phyloP scores from a whole-genome alignment of 192 early-diverging fungal genomes.

The Coemansia sp. region DNA sequence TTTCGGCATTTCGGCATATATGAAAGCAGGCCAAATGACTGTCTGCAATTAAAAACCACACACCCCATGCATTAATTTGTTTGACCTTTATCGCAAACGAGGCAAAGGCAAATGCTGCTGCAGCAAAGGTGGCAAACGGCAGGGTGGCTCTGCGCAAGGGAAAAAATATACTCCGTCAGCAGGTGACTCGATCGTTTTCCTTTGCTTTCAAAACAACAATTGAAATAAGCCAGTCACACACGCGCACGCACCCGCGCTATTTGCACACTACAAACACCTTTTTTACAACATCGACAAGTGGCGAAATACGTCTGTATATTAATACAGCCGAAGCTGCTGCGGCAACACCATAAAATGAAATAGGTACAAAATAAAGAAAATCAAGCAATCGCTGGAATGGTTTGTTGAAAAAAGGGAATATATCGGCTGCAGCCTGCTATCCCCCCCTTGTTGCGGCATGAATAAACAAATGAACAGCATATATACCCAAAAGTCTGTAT shows the following conservation, averaged over 20 bases:
- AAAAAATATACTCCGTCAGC: neutral
- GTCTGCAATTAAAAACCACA: neutral
- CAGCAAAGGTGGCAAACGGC: neutral
- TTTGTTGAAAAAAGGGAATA: too few species aligned
- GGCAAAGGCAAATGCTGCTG: neutral
- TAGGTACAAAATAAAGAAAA: neutral
- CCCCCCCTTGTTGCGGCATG: too few species aligned
- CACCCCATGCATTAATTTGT: neutral
- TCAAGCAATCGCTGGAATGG: too few species aligned
- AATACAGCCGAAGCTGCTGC: neutral
- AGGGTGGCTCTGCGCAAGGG: neutral
- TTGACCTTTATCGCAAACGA: neutral
- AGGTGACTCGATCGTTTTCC: neutral
- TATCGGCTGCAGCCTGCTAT: too few species aligned
- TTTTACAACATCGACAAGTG: neutral
- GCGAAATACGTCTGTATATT: neutral
- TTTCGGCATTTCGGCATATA: neutral
- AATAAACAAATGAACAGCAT: neutral
- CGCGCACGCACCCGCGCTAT: neutral
- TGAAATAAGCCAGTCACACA: neutral
- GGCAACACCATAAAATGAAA: neutral
- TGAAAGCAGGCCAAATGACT: neutral
- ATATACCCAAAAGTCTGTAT: neutral
- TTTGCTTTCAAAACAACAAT: neutral
- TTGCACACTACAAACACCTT: neutral